A percentile compares a stretch with the other conserved stretches of the same genome.
Conservation (phyloP, 2,329 filamentous ascomycete genomes). For the Arthrobotrys pseudoclavata region DNA sequence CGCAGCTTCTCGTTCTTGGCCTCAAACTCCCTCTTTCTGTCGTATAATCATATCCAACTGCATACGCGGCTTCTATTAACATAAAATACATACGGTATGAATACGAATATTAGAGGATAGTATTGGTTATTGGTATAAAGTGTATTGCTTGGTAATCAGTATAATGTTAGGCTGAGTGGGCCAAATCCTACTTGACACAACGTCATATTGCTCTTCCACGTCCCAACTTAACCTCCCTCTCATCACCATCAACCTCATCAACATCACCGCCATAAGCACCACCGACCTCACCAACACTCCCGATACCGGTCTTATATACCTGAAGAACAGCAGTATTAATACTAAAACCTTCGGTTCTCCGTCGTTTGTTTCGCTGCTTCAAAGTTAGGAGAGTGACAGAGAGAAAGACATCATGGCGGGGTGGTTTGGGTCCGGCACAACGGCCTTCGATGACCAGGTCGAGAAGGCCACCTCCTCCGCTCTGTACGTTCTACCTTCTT, state of each 20-base stretch:
- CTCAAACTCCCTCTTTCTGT: constrained; percentile 60
- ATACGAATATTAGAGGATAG: too few relatives aligned
- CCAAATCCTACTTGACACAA: constrained; percentile 2
- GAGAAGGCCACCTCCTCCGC: constrained; percentile 95
- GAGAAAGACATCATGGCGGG: constrained; percentile 77
- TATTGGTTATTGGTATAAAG: neutral
- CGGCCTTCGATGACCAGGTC: constrained; percentile 95
- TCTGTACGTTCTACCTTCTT: constrained; percentile 74
- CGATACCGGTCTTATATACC: neutral
- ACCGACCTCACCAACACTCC: neutral
- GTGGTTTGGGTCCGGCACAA: constrained; percentile 93
- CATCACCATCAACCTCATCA: constrained; percentile 7
- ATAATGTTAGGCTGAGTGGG: neutral
- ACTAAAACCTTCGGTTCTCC: neutral
- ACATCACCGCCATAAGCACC: neutral
- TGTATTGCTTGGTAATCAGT: neutral
- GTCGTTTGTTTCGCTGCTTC: neutral
- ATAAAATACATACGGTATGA: too few relatives aligned
- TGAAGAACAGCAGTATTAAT: neutral
- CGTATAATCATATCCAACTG: neutral
- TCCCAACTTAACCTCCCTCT: constrained; percentile 20
- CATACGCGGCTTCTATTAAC: neutral
- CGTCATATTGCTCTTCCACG: constrained; percentile 1
- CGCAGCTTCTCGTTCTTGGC: constrained; percentile 67
- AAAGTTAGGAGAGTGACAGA: neutral